Percentiles rank a stretch among this genome's conserved stretches.
These are phyloP conservation scores for Blastobotrys ciferrii DNA, from an alignment of 1,139 yeast species.

Conservation along the genomic window DNA sequence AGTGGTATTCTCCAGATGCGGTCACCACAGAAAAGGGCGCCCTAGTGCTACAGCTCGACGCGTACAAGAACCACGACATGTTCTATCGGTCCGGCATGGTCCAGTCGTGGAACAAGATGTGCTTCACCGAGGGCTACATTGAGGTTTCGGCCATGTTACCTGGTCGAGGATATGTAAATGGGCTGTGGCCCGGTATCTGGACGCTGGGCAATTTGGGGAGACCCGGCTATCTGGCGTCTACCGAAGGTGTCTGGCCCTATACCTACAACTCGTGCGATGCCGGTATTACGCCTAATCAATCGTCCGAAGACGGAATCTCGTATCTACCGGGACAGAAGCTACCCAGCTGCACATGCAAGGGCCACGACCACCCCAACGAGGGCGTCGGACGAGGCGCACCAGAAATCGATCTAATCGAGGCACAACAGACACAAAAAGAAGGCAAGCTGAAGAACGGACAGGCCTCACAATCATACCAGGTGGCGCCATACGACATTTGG, in stretches of 20 bases:
- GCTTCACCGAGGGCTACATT: slow-evolving; percentile 72
- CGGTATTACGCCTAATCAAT: slow-evolving; percentile 87
- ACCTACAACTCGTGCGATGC: slow-evolving; percentile 80
- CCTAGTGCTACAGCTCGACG: slow-evolving; percentile 65
- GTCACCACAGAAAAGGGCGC: slow-evolving; percentile 66
- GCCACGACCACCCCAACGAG: slow-evolving; percentile 74
- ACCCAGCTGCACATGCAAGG: slow-evolving; percentile 66
- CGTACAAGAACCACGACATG: slow-evolving; percentile 65
- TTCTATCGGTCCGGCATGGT: slow-evolving; percentile 82
- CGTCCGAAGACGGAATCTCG: slow-evolving; percentile 76
- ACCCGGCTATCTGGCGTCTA: slow-evolving; percentile 74
- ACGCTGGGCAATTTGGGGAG: slow-evolving; percentile 82
- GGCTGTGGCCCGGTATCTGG: slow-evolving; percentile 93
- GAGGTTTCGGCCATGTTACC: slow-evolving; percentile 73
- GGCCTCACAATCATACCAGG: slow-evolving; percentile 78
- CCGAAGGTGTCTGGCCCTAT: slow-evolving; percentile 91
- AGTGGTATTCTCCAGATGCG: slow-evolving; percentile 90
- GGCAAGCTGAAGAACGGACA: slow-evolving; percentile 49
- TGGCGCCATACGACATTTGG: slow-evolving; percentile 88
- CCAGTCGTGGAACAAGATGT: slow-evolving; percentile 79
- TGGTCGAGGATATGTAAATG: slow-evolving; percentile 63
- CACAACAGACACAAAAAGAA: slow-evolving; percentile 48
- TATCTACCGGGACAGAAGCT: slow-evolving; percentile 76
- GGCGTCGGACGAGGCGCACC: slow-evolving; percentile 89
- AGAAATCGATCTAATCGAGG: slow-evolving; percentile 84